A percentile compares a stretch with the other conserved stretches of the same genome.
phyloP scores from a whole-genome alignment of 169 alveolate species.

The Theileria luwenshuni region DNA sequence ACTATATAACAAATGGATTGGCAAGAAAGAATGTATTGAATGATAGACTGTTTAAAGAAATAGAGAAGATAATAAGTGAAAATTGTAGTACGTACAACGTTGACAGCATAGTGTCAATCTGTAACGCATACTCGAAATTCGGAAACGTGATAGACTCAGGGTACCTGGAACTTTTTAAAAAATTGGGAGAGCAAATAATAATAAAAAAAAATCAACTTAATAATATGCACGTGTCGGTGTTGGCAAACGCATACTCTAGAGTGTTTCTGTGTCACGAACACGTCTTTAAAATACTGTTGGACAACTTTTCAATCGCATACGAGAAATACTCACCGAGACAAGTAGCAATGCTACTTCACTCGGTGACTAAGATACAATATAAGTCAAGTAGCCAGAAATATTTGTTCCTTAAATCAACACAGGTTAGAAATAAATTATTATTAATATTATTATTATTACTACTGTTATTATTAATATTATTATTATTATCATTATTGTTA shows the following conservation, averaged over 20 bases:
- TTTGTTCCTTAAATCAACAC: slow-evolving; percentile 36
- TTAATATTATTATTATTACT: no score
- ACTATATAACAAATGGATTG: slow-evolving; percentile 52
- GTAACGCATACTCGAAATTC: slow-evolving; percentile 64
- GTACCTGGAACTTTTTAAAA: slow-evolving; percentile 25
- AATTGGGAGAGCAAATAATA: slow-evolving; percentile 37
- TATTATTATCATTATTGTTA: no score
- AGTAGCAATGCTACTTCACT: slow-evolving; percentile 64
- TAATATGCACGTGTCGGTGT: slow-evolving; percentile 40
- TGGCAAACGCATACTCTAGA: slow-evolving; percentile 62
- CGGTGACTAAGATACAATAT: slow-evolving; percentile 50
- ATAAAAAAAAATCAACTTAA: slow-evolving; percentile 11
- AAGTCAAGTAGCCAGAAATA: slow-evolving; percentile 16
- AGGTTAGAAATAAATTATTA: no score
- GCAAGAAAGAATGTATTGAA: slow-evolving; percentile 33
- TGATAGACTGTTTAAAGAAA: slow-evolving; percentile 36
- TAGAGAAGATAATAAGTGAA: slow-evolving; percentile 7
- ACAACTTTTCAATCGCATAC: slow-evolving; percentile 9
- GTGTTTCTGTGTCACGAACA: slow-evolving; percentile 47
- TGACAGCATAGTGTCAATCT: slow-evolving; percentile 38
- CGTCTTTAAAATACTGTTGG: slow-evolving; percentile 36
- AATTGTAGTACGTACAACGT: slow-evolving; percentile 31
- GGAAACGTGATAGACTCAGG: slow-evolving; percentile 49
- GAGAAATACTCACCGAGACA: slow-evolving; percentile 40
- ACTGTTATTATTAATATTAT: no score